phyloP scores from a whole-genome alignment of 495 filamentous ascomycete genomes.

The Symbiotaphrina buchneri region DNA sequence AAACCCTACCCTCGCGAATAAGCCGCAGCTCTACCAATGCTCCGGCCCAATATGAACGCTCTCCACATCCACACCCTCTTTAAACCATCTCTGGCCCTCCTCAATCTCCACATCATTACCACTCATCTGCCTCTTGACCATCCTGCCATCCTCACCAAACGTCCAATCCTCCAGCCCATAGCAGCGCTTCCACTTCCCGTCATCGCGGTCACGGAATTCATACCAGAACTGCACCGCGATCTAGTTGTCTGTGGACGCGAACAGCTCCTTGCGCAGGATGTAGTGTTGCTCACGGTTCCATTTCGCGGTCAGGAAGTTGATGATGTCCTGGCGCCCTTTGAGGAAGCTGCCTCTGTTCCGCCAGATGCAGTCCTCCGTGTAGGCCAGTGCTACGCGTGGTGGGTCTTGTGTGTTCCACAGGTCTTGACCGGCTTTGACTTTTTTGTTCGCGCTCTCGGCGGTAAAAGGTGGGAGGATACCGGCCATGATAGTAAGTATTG shows the following conservation, averaged over 20 bases:
- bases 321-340: slow-evolving; percentile 41
- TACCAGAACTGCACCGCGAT: slow-evolving; percentile 93
- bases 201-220: slow-evolving; percentile 49
- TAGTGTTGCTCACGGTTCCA: slow-evolving; percentile 59
- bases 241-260: slow-evolving; percentile 46
- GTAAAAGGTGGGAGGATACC: slow-evolving; percentile 60
- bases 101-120: slow-evolving; percentile 62
- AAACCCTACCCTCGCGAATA: no score
- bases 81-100: slow-evolving; percentile 42
- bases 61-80: slow-evolving; percentile 53
- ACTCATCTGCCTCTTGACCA: slow-evolving; percentile 82
- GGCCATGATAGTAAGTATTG: no score
- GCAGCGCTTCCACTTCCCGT: slow-evolving; percentile 70
- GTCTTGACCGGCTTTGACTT: slow-evolving; percentile 72
- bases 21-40: no score
- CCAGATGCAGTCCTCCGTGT: slow-evolving; percentile 65
- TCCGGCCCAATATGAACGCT: slow-evolving; percentile 42
- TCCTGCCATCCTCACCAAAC: slow-evolving; percentile 54
- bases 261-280: slow-evolving; percentile 68
- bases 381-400: slow-evolving; percentile 38
- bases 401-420: slow-evolving; percentile 69
- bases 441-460: slow-evolving; percentile 40
- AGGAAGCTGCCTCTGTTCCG: slow-evolving; percentile 57
- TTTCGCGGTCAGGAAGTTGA: slow-evolving; percentile 51
- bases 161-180: slow-evolving; percentile 92